Base-by-base conservation (phyloP, 108 stramenopile genomes). In the Pseudonitzschia multiseries region DNA sequence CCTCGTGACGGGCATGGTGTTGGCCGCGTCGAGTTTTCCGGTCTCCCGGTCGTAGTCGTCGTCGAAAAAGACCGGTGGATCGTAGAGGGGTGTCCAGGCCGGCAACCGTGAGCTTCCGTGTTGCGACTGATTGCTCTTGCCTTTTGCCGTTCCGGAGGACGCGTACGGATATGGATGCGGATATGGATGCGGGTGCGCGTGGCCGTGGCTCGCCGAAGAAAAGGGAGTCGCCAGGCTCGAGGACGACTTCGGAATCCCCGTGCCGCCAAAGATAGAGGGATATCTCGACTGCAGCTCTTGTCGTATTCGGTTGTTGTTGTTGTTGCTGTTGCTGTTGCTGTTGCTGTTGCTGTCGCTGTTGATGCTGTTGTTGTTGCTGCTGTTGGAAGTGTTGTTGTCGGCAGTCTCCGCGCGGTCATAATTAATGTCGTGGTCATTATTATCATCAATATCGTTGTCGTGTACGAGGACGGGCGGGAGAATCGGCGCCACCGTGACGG, bases 31-130 rank as follows among this genome's bases (percentile, higher is more conserved):
- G 8, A 68, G 26, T 22, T 40, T 53, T 17, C 59, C 60, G 10
- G 48, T 65, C 14, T 78, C 77, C 12, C 13, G 4, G 65, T 72
- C 48, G 56, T 77, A 77, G 56, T 77, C 76, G 21, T 78, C 71
- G 10, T 78, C 77, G 33, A 78, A 78, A 62, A 66, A 78, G 66
- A 78, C 77, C 28, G 36, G 36, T 15, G 77, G 65, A 14, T 64
- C 20, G 71, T 68, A 72, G 24, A 78, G 71, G 2, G 77, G 77
- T 14, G 65, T 53, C 77, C 77, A 78, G 22, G 64, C 20, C 21
- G 77, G 65, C 36, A 53, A 43, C 31, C 59, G 31, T 0, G 62
- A 63, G 10, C n/a, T 1, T 31, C 15, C 22, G 54, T 51, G 70
- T 36, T 48, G 71, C 14, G 61, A 36, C 43, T 67, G 66, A n/a